These are phyloP conservation scores for Claviceps quebecensis DNA, from an alignment of 2,329 filamentous ascomycete species.

Conservation along the genomic window DNA sequence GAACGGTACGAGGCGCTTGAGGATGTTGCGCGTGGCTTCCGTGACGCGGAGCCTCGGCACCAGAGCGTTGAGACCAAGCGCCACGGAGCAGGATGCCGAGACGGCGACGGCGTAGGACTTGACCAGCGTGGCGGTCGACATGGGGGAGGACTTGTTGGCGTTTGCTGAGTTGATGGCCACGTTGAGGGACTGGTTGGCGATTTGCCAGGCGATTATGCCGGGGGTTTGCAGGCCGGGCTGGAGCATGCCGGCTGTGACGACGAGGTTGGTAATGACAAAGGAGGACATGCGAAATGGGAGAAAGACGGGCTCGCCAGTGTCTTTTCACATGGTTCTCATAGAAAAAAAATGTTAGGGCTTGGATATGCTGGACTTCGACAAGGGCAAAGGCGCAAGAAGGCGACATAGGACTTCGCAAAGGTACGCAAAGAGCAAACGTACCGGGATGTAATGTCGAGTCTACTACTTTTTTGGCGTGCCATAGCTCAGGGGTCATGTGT, in stretches of 20 bases:
- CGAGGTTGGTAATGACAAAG: constrained; percentile 83
- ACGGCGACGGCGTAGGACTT: constrained; percentile 90
- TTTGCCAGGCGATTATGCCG: constrained; percentile 86
- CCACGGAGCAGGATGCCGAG: constrained; percentile 83
- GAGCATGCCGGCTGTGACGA: constrained; percentile 95
- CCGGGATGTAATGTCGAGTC: constrained; percentile 93
- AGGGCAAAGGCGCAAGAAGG: not conserved
- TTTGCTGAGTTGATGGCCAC: constrained; percentile 97
- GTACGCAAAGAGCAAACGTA: constrained; percentile 23
- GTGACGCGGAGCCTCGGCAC: constrained; percentile 76
- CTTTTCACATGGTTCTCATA: constrained; percentile 28
- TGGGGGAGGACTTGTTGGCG: constrained; percentile 89
- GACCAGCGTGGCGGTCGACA: constrained; percentile 65
- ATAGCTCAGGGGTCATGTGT: constrained; percentile 79
- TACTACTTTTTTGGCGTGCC: constrained; percentile 92
- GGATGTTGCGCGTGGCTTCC: constrained; percentile 59
- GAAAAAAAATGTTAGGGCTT: not conserved
- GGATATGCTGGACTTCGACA: not conserved
- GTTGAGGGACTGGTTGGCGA: constrained; percentile 93
- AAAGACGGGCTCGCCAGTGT: constrained; percentile 84
- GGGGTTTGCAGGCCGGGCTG: constrained; percentile 71
- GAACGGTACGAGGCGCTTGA: constrained; percentile 85
- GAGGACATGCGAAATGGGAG: constrained; percentile 95
- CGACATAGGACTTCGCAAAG: not conserved
- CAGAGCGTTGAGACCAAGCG: constrained; percentile 77